These are phyloP conservation scores for Candida argentea DNA, from an alignment of 805 yeast species.

Conservation along the genomic window DNA sequence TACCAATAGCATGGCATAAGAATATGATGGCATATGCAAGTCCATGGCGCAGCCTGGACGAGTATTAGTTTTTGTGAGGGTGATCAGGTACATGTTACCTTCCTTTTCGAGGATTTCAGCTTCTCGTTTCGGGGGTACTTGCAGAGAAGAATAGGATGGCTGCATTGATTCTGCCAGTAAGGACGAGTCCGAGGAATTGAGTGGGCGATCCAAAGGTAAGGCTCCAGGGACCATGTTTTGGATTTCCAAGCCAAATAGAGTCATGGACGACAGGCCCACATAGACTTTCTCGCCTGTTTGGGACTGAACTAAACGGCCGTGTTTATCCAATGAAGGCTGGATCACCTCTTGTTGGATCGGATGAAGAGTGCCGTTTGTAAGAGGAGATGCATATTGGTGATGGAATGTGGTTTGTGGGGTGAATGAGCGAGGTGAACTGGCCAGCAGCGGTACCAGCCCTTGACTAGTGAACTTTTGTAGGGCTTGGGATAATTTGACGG, in stretches of 20 bases:
- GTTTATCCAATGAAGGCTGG: constrained; percentile 61
- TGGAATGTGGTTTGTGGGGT: constrained; percentile 8
- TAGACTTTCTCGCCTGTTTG: constrained; percentile 68
- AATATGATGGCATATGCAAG: constrained; percentile 65
- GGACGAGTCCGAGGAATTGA: constrained; percentile 6
- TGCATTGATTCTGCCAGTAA: constrained; percentile 5
- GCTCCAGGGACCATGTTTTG: constrained; percentile 47
- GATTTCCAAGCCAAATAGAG: constrained; percentile 67
- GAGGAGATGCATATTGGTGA: constrained; percentile 7
- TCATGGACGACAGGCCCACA: constrained; percentile 79
- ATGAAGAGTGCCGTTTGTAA: not conserved
- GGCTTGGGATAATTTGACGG: constrained; percentile 1
- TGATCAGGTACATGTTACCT: constrained; percentile 66
- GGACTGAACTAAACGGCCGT: constrained; percentile 63
- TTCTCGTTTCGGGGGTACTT: constrained; percentile 16
- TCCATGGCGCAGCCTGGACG: constrained; percentile 61
- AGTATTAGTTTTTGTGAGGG: constrained; percentile 56
- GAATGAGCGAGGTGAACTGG: not conserved
- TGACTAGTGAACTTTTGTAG: not conserved
- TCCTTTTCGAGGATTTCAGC: constrained; percentile 58
- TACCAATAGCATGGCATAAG: constrained; percentile 64
- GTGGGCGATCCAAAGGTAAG: constrained; percentile 5
- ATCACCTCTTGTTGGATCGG: constrained; percentile 36
- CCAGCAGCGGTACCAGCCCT: not conserved
- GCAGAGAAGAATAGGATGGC: constrained; percentile 1